These are phyloP conservation scores for Eutypa lata DNA, from an alignment of 2,329 filamentous ascomycete genomes.

Conservation along the genomic window DNA sequence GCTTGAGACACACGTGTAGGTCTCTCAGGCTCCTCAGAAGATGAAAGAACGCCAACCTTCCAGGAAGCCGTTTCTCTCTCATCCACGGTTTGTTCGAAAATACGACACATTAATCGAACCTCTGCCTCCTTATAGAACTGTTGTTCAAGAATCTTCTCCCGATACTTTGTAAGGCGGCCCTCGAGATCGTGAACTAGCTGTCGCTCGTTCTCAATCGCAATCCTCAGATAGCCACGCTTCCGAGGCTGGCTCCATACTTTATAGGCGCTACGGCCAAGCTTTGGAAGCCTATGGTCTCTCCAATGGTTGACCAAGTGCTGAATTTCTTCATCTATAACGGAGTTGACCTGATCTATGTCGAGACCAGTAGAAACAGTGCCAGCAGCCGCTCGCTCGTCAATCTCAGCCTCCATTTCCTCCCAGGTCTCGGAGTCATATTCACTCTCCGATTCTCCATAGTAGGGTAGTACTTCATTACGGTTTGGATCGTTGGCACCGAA, in stretches of 20 bases:
- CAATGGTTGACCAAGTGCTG: slow-evolving; percentile 50
- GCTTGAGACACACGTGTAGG: slow-evolving; percentile 20
- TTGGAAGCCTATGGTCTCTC: slow-evolving; percentile 55
- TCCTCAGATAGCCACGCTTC: slow-evolving; percentile 31
- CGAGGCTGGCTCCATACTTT: slow-evolving; percentile 59
- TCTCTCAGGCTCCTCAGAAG: slow-evolving; percentile 37
- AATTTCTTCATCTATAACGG: slow-evolving; percentile 53
- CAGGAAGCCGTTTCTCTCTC: slow-evolving; percentile 54
- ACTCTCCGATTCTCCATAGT: slow-evolving; percentile 53
- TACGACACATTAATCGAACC: slow-evolving; percentile 53
- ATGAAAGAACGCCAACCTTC: slow-evolving; percentile 44
- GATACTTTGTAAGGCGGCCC: slow-evolving; percentile 53
- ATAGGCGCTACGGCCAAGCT: slow-evolving; percentile 54
- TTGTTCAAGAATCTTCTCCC: slow-evolving; percentile 47
- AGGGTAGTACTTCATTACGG: slow-evolving; percentile 42
- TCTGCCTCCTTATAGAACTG: slow-evolving; percentile 51
- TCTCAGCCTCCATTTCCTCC: slow-evolving; percentile 60
- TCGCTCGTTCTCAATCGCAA: slow-evolving; percentile 42
- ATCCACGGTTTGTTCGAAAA: slow-evolving; percentile 63
- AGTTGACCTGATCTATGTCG: slow-evolving; percentile 43
- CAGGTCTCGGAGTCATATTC: slow-evolving; percentile 58
- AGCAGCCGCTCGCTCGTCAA: slow-evolving; percentile 30
- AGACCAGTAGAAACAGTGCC: slow-evolving; percentile 31
- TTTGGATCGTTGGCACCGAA: slow-evolving; percentile 23
- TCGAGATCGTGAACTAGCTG: slow-evolving; percentile 40